These are phyloP conservation scores for Ottelia alismoides DNA, from an alignment of 106 monocot species.

Conservation along the genomic window DNA sequence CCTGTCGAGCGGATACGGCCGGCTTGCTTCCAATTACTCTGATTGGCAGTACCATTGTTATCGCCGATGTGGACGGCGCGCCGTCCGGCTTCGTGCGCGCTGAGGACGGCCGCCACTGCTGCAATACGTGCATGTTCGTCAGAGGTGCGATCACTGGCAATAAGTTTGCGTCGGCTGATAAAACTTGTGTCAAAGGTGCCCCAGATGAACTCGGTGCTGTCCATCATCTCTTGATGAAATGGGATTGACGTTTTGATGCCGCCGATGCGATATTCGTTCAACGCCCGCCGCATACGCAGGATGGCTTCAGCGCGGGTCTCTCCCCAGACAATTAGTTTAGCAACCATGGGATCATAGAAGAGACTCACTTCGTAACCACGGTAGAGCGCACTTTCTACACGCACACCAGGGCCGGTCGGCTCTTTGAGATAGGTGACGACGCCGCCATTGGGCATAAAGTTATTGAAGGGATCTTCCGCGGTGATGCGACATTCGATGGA, in stretches of 20 bases:
- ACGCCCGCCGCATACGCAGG: neutral
- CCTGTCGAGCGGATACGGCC: no score
- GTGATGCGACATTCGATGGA: neutral
- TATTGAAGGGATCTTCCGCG: neutral
- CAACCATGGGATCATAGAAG: neutral
- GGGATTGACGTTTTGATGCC: neutral
- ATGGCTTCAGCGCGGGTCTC: neutral
- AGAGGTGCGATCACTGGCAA: no score
- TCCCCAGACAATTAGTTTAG: neutral
- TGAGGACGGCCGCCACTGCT: no score
- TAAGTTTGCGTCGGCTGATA: no score
- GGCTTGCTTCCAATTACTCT: no score
- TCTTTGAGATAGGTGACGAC: neutral
- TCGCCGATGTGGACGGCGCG: no score
- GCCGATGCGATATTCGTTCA: neutral
- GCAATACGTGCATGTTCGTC: no score
- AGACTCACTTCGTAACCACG: neutral
- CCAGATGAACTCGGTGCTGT: neutral
- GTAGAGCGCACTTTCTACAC: neutral
- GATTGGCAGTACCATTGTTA: no score
- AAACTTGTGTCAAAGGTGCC: neutral
- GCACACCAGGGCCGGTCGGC: neutral
- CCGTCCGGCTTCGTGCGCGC: no score
- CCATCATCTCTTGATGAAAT: neutral
- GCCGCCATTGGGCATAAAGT: neutral